Evolutionary conservation across 352 stramenopile genomes (phyloP).

Genomic region (Globisporangium ultimum): DNA sequence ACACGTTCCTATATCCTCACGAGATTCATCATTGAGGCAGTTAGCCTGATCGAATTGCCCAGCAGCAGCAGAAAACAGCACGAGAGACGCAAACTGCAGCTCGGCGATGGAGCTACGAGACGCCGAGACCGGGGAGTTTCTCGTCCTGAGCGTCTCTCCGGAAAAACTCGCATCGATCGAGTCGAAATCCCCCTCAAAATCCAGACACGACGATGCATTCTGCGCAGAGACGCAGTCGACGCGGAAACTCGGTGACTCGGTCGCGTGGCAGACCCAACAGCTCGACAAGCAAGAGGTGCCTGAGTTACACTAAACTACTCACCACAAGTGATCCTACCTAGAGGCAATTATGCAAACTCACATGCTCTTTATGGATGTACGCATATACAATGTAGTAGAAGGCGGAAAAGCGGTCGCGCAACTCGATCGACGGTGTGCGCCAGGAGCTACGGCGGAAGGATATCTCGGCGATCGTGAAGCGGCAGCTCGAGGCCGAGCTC

Average conservation of each 20-base stretch:
- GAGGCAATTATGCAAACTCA: not conserved
- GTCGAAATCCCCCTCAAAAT: not conserved
- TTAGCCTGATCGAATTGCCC: too few relatives aligned
- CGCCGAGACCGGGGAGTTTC: constrained; percentile 56
- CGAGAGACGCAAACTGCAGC: not conserved
- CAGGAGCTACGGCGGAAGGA: constrained; percentile 42
- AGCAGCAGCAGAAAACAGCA: not conserved
- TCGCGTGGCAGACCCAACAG: constrained; percentile 55
- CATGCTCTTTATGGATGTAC: too few relatives aligned
- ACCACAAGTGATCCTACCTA: not conserved
- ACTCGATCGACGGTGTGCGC: constrained; percentile 49
- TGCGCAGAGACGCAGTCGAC: constrained; percentile 60
- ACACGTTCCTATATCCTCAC: too few relatives aligned
- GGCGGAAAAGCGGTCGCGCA: constrained; percentile 37
- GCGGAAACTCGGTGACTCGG: constrained; percentile 36
- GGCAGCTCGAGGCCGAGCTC: constrained; percentile 44
- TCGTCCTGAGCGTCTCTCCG: constrained; percentile 25
- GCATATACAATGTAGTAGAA: constrained; percentile 25
- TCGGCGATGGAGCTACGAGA: constrained; percentile 37
- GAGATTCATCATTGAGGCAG: too few relatives aligned
- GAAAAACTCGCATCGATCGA: not conserved
- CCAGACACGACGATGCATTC: constrained; percentile 5
- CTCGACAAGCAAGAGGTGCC: constrained; percentile 42
- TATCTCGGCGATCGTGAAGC: constrained; percentile 28
- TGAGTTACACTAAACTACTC: not conserved